Conservation (phyloP, 305 asterid genomes). For the Striga hermonthica region DNA sequence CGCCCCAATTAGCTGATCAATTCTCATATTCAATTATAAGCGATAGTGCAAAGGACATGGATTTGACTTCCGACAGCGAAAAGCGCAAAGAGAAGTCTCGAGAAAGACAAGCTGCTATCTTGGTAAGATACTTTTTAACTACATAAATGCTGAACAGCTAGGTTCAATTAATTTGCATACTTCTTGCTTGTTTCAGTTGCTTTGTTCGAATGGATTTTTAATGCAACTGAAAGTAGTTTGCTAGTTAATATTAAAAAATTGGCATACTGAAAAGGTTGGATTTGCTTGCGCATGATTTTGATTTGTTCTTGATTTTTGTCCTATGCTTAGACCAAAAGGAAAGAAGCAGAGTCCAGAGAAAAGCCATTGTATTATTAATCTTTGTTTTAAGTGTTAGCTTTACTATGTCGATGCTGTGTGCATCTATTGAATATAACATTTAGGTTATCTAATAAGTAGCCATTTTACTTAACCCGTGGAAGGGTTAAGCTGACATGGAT, state of each 20-base stretch:
- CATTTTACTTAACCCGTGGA: slow-evolving; percentile 4
- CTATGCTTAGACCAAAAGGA: neutral
- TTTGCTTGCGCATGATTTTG: neutral
- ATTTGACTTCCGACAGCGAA: slow-evolving; percentile 57
- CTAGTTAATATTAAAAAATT: slow-evolving; percentile 4
- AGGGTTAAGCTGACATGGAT: slow-evolving; percentile 10
- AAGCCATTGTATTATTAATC: neutral
- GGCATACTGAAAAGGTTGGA: neutral
- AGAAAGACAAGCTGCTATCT: slow-evolving; percentile 93
- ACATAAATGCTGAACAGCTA: slow-evolving; percentile 14
- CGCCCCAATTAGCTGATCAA: slow-evolving; percentile 71
- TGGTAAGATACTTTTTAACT: slow-evolving; percentile 42
- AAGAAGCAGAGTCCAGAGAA: neutral
- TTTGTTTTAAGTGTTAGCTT: neutral
- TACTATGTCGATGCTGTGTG: neutral
- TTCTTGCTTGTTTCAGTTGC: slow-evolving; percentile 13
- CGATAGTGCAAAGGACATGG: slow-evolving; percentile 39
- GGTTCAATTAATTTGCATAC: slow-evolving; percentile 10
- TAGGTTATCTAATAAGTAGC: slow-evolving; percentile 1
- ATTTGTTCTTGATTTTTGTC: slow-evolving; percentile 4
- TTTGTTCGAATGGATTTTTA: slow-evolving; percentile 7
- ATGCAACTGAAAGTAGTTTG: slow-evolving; percentile 23
- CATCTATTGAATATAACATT: neutral
- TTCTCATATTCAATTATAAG: slow-evolving; percentile 41
- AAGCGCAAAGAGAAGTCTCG: slow-evolving; percentile 92